Evolutionary conservation across 768 basidiomycete genomes (phyloP).

Genomic region (Lactarius quietus): DNA sequence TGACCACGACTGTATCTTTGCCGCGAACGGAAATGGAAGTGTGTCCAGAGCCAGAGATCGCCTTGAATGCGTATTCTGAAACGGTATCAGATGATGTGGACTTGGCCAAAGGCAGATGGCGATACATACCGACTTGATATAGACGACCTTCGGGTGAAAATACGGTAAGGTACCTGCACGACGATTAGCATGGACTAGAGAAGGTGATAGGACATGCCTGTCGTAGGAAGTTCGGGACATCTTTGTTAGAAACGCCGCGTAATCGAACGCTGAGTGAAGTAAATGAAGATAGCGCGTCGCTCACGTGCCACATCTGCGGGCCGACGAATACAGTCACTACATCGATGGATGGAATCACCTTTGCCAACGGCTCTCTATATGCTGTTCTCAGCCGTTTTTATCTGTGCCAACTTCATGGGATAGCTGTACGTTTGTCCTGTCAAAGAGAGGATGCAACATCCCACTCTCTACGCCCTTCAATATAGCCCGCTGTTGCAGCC

Average conservation of each 20-base stretch:
- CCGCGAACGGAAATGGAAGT: slow-evolving; percentile 92
- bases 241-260: slow-evolving; percentile 26
- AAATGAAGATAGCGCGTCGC: too few species aligned
- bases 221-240: slow-evolving; percentile 98
- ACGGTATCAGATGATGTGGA: background rate
- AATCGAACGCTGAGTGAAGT: background rate
- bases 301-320: too few species aligned
- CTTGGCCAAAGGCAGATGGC: too few species aligned
- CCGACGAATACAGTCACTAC: too few species aligned
- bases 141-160: slow-evolving; percentile 96
- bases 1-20: slow-evolving; percentile 91
- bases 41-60: slow-evolving; percentile 94
- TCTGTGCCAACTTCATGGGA: too few species aligned
- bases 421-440: too few species aligned
- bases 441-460: too few species aligned
- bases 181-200: background rate
- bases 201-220: slow-evolving; percentile 43
- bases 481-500: too few species aligned
- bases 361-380: too few species aligned
- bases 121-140: slow-evolving; percentile 91
- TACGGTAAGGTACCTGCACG: slow-evolving; percentile 84
- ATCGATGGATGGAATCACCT: too few species aligned
- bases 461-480: background rate
- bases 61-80: slow-evolving; percentile 98
- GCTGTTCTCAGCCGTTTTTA: too few species aligned